phyloP scores from a whole-genome alignment of 768 basidiomycete genomes.

The Exsudoporus frostii region DNA sequence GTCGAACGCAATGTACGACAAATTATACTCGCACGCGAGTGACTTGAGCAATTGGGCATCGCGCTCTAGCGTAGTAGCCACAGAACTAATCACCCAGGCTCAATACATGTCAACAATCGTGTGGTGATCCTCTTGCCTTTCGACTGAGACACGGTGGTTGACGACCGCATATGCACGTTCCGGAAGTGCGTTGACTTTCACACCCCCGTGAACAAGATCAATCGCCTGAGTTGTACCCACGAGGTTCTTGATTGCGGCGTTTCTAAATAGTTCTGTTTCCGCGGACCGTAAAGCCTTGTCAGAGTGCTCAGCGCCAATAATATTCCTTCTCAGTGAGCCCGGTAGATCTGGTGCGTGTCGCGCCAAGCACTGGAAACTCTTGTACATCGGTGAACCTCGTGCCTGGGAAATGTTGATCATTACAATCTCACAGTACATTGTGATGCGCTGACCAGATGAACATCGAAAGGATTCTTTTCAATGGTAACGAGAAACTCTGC shows the following conservation, averaged over 20 bases:
- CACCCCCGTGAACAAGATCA: slow-evolving; percentile 64
- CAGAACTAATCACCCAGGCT: slow-evolving; percentile 22
- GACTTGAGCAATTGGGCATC: slow-evolving; percentile 41
- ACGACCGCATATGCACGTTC: slow-evolving; percentile 67
- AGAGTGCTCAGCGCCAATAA: slow-evolving; percentile 46
- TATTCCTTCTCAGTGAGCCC: slow-evolving; percentile 41
- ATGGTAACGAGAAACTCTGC: slow-evolving; percentile 64
- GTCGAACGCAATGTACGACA: slow-evolving; percentile 61
- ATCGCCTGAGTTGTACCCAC: slow-evolving; percentile 76
- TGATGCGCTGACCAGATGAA: slow-evolving; percentile 43
- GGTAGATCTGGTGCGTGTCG: slow-evolving; percentile 58
- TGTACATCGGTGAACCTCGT: slow-evolving; percentile 56
- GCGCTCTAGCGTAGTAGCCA: slow-evolving; percentile 43
- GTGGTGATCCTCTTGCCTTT: slow-evolving; percentile 39
- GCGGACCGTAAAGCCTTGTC: slow-evolving; percentile 51
- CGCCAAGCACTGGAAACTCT: slow-evolving; percentile 62
- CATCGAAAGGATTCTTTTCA: slow-evolving; percentile 60
- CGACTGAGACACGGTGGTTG: slow-evolving; percentile 67
- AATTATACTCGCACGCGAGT: slow-evolving; percentile 51
- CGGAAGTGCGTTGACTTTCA: slow-evolving; percentile 78
- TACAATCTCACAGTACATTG: neutral
- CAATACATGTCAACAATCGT: neutral
- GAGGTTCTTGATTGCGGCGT: slow-evolving; percentile 42
- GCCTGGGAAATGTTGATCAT: slow-evolving; percentile 32
- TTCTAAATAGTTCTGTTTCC: slow-evolving; percentile 43